These are phyloP conservation scores for Akanthomyces uredinophilus DNA, from an alignment of 2,329 filamentous ascomycete species.

Conservation along the genomic window DNA sequence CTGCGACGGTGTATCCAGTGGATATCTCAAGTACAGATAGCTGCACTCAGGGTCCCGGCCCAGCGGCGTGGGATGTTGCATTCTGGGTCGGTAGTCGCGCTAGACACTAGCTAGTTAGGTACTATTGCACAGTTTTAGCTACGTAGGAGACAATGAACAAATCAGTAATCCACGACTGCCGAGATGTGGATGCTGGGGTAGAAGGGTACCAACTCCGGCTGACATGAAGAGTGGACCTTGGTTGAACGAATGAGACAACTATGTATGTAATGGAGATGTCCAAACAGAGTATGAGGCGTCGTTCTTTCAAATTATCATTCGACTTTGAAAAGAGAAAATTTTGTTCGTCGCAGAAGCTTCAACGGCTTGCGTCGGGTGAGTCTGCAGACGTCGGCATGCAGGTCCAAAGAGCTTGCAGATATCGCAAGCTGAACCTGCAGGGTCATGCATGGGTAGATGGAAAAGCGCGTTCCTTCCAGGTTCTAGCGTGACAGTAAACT, in stretches of 20 bases:
- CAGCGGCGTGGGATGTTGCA: background rate
- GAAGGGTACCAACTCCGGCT: slow-evolving; percentile 1
- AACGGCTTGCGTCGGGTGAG: background rate
- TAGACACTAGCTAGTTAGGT: background rate
- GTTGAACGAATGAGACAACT: background rate
- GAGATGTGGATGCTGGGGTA: background rate
- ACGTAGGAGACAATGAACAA: no score
- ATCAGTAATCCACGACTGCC: background rate
- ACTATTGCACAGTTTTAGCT: background rate
- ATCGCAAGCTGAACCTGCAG: background rate
- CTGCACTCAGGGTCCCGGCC: background rate
- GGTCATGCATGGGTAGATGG: background rate
- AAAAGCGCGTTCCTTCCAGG: background rate
- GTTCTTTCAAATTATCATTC: background rate
- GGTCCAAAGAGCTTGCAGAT: background rate
- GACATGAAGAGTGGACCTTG: background rate
- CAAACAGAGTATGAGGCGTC: background rate
- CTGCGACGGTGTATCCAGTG: background rate
- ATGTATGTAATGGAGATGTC: background rate
- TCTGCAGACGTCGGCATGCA: background rate
- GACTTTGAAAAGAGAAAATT: background rate
- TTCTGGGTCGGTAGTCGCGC: background rate
- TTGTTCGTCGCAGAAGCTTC: background rate
- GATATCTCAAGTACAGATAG: background rate
- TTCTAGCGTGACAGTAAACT: background rate